phyloP scores from a whole-genome alignment of 768 basidiomycete species.

The Trametes sanguinea region DNA sequence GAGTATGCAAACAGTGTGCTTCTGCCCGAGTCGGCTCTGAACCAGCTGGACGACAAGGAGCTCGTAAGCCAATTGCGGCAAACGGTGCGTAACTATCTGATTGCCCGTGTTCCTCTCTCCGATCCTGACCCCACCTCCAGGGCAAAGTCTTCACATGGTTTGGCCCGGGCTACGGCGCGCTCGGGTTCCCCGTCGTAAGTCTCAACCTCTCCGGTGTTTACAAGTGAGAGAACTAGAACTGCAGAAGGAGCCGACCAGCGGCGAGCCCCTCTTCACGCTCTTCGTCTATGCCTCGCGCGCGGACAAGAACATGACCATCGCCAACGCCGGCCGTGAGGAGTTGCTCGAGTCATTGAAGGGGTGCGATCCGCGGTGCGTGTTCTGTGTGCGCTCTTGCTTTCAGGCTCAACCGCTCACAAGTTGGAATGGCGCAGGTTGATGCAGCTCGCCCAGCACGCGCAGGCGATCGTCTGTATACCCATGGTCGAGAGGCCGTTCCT shows the following conservation, averaged over 20 bases:
- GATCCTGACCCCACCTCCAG: slow-evolving; percentile 4
- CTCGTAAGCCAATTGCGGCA: slow-evolving; percentile 10
- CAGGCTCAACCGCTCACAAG: neutral
- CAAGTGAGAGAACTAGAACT: neutral
- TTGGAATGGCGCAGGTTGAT: slow-evolving; percentile 13
- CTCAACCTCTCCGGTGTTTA: neutral
- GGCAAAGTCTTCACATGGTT: slow-evolving; percentile 20
- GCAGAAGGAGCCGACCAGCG: slow-evolving; percentile 5
- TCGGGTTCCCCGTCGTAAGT: slow-evolving; percentile 23
- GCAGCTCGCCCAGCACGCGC: slow-evolving; percentile 19
- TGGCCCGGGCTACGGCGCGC: slow-evolving; percentile 16
- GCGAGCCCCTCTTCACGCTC: slow-evolving; percentile 10
- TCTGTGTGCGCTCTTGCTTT: too few species aligned
- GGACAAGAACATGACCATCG: neutral
- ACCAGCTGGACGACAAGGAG: slow-evolving; percentile 9
- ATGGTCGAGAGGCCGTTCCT: slow-evolving; percentile 22
- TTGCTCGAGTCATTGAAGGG: slow-evolving; percentile 16
- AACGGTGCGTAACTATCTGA: neutral
- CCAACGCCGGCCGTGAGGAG: neutral
- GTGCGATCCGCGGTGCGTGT: slow-evolving; percentile 25
- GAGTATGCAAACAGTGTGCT: slow-evolving; percentile 2
- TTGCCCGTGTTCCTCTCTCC: neutral
- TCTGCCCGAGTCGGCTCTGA: slow-evolving; percentile 16
- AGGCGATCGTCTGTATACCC: slow-evolving; percentile 7
- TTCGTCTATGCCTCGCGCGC: slow-evolving; percentile 2